Evolutionary conservation across 768 basidiomycete species (phyloP).

Genomic region (Agrocybe praecox): DNA sequence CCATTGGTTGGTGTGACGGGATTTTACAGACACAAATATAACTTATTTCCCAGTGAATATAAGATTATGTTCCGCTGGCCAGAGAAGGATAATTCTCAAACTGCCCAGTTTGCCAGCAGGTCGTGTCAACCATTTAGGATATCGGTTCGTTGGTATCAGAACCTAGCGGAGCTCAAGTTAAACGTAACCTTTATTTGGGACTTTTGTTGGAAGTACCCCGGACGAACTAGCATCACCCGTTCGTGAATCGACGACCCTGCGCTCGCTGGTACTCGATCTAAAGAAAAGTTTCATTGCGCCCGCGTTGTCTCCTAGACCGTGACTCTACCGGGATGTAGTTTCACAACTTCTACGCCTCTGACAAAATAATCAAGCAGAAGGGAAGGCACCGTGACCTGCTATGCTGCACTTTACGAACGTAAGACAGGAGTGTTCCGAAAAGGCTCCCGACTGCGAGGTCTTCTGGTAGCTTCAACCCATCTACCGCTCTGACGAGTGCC

Average conservation of each 20-base stretch:
- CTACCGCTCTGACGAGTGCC: not conserved
- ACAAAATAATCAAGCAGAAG: not conserved
- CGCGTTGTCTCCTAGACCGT: not conserved
- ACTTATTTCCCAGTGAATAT: no score
- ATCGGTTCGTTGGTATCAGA: no score
- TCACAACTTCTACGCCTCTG: conserved; percentile 3
- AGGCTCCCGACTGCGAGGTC: not conserved
- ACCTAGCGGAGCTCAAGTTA: no score
- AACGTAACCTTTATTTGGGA: not conserved
- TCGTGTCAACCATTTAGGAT: no score
- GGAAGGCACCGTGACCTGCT: conserved; percentile 4
- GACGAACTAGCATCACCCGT: not conserved
- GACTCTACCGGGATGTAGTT: no score
- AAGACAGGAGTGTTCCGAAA: not conserved
- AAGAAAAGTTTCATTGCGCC: conserved; percentile 1
- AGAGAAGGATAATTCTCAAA: no score
- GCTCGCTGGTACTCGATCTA: not conserved
- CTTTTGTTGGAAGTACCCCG: not conserved
- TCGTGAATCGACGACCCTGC: no score
- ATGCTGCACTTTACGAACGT: not conserved
- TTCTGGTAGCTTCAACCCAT: not conserved
- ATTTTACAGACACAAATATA: no score
- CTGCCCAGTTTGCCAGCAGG: no score
- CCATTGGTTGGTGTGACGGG: no score
- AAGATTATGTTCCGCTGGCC: no score